These are phyloP conservation scores for Esteya vermicola DNA, from an alignment of 2,329 filamentous ascomycete genomes.

Conservation along the genomic window DNA sequence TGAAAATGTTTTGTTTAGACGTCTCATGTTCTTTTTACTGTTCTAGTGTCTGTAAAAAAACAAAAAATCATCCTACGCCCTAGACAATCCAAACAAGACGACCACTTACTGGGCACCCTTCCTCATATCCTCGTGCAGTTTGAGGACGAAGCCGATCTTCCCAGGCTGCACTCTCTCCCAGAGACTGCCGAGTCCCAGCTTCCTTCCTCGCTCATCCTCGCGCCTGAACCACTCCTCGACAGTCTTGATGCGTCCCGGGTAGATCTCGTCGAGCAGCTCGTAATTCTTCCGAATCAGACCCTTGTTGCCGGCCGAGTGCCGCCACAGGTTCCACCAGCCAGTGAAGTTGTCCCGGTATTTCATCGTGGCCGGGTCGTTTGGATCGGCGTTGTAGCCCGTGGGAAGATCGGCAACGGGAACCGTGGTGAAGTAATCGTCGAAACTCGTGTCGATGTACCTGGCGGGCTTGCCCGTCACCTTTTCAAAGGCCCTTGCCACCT, in stretches of 20 bases:
- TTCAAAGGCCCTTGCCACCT: slow-evolving; percentile 17
- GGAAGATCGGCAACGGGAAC: not conserved
- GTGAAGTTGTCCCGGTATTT: slow-evolving; percentile 15
- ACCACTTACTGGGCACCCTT: too few relatives aligned
- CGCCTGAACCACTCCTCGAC: slow-evolving; percentile 32
- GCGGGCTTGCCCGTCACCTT: slow-evolving; percentile 18
- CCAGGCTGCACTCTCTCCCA: not conserved
- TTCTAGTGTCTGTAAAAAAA: too few relatives aligned
- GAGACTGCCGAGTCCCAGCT: slow-evolving; percentile 3
- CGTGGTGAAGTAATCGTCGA: not conserved
- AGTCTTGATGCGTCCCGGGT: slow-evolving; percentile 30
- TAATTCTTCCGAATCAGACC: slow-evolving; percentile 31
- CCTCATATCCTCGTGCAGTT: too few relatives aligned
- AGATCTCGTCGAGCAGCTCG: slow-evolving; percentile 33
- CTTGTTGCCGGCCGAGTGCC: slow-evolving; percentile 21
- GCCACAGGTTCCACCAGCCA: slow-evolving; percentile 6
- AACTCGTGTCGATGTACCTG: slow-evolving; percentile 11
- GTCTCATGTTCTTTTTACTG: too few relatives aligned
- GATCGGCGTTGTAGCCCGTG: slow-evolving; percentile 9
- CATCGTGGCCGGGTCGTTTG: slow-evolving; percentile 3
- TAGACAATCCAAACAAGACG: too few relatives aligned
- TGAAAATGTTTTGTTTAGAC: too few relatives aligned
- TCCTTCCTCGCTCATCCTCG: slow-evolving; percentile 18
- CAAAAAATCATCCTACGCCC: too few relatives aligned
- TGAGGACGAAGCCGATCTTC: too few relatives aligned